Evolutionary conservation across 805 yeast genomes (phyloP).

Genomic region (Lipomyces spencermartinsiae): DNA sequence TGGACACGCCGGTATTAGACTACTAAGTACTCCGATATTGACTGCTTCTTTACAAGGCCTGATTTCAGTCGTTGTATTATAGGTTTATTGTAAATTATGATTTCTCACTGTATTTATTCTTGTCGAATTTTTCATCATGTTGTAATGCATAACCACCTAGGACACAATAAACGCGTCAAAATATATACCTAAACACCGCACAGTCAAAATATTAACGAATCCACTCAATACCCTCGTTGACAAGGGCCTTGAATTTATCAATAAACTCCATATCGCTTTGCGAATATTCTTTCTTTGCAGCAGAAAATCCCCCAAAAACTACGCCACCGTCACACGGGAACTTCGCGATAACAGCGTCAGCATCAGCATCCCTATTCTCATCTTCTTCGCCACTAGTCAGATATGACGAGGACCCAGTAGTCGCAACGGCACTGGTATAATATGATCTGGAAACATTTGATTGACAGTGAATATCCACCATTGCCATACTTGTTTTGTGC

Average conservation of each 20-base stretch:
- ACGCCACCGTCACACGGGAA: conserved; percentile 13
- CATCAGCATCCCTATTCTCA: not conserved
- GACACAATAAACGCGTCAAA: not conserved
- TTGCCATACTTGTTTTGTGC: not conserved
- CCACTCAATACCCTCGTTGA: conserved; percentile 6
- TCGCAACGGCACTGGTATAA: conserved; percentile 8
- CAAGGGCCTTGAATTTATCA: conserved; percentile 2
- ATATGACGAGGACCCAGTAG: conserved; percentile 10
- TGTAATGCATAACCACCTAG: not conserved
- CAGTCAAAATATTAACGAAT: not conserved
- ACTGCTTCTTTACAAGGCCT: conserved; percentile 3
- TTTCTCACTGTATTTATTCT: not conserved
- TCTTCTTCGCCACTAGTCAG: conserved; percentile 2
- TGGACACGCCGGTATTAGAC: conserved; percentile 29
- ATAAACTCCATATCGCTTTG: not conserved
- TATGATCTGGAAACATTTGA: not conserved
- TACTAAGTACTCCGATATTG: conserved; percentile 11
- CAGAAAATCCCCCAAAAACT: conserved; percentile 4
- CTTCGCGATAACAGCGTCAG: not conserved
- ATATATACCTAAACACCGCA: not conserved
- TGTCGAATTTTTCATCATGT: not conserved
- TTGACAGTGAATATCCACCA: not conserved
- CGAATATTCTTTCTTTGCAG: conserved; percentile 5
- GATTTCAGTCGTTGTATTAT: conserved; percentile 8
- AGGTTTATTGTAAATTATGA: conserved; percentile 4